Base-by-base conservation (phyloP, 306 rosid genomes). In the Crotalaria pallida region DNA sequence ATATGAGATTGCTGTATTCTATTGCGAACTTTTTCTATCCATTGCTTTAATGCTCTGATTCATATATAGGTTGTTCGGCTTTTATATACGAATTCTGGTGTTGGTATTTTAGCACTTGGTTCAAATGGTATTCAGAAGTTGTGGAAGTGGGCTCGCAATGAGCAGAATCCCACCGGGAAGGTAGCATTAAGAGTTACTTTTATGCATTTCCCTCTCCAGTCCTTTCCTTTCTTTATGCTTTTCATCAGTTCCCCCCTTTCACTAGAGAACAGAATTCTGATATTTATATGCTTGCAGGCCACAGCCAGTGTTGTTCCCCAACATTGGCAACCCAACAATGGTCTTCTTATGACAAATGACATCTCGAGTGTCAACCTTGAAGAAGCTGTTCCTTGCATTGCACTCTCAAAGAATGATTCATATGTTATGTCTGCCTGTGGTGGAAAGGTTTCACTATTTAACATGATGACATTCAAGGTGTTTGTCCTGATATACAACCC, bases 391-490 rank as follows among this genome's bases (percentile, higher is more conserved):
- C 96, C 98, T 0, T 92, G 98, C 82, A 76, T 89, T 71, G 89
- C 90, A 6, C 89, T 92, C 49, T 86, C 98, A 10, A 92, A 89
- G 79, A 92, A 92, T 43, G 95, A 87, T 78, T 87, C 95, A 0
- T 92, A 92, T 69, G 98, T 84, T 41, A 81, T 87, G 88, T 92
- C 96, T 47, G 92, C 95, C 18, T 89, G 87, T 56, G 96, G 98
- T 15, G 98, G 96, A 68, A 92, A 83, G 62, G 88, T 92, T 82
- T 89, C 90, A 10, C 69, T 89, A 63, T 92, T 89, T 75, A 87
- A 89, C 83, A 83, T 89, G 88, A 74, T 83, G 92, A 89, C 94
- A 31, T 87, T 89, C 65, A 85, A 83, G 95, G 96, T 92, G 74
- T 67, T 72, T 58, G 5, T 59, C 53, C 21, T 5, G 65, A 34